phyloP scores from a whole-genome alignment of 1,284 basidiomycete genomes.

The Trichosporon sp. region DNA sequence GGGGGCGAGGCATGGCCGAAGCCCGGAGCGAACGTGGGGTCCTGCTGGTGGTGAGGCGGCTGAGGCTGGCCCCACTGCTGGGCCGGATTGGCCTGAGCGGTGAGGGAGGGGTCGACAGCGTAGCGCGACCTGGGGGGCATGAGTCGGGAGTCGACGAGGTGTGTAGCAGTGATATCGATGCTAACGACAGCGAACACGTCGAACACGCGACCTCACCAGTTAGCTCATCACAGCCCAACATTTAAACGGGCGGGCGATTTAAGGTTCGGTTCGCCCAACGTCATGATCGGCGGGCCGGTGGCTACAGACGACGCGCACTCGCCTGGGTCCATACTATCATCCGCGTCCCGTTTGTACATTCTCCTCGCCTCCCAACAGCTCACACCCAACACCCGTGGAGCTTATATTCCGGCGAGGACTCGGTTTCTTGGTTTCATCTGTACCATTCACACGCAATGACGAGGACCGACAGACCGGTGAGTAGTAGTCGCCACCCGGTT shows the following conservation, averaged over 20 bases:
- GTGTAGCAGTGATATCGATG: not conserved
- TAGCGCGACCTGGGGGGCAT: constrained; percentile 48
- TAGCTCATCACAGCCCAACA: not conserved
- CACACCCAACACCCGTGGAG: not conserved
- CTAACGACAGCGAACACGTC: constrained; percentile 8
- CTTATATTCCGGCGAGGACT: not conserved
- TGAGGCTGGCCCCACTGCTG: constrained; percentile 21
- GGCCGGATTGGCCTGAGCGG: constrained; percentile 21
- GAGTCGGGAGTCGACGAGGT: not conserved
- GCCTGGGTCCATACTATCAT: not conserved
- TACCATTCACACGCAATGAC: not conserved
- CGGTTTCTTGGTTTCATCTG: not conserved
- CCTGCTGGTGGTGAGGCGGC: constrained; percentile 29
- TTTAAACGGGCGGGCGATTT: constrained; percentile 4
- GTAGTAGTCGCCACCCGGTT: constrained; percentile 6
- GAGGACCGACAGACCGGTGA: constrained; percentile 8
- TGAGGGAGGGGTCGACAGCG: constrained; percentile 47
- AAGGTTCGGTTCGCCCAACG: not conserved
- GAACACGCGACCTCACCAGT: not conserved
- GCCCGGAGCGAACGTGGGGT: constrained; percentile 13
- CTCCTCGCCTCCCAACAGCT: not conserved
- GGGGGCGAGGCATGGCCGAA: constrained; percentile 13
- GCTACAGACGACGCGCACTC: not conserved
- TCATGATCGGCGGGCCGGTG: not conserved
- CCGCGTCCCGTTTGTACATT: not conserved